Percentiles rank a stretch among this genome's conserved stretches.
phyloP scores from a whole-genome alignment of 495 filamentous ascomycete genomes.

The Tuber indicum region DNA sequence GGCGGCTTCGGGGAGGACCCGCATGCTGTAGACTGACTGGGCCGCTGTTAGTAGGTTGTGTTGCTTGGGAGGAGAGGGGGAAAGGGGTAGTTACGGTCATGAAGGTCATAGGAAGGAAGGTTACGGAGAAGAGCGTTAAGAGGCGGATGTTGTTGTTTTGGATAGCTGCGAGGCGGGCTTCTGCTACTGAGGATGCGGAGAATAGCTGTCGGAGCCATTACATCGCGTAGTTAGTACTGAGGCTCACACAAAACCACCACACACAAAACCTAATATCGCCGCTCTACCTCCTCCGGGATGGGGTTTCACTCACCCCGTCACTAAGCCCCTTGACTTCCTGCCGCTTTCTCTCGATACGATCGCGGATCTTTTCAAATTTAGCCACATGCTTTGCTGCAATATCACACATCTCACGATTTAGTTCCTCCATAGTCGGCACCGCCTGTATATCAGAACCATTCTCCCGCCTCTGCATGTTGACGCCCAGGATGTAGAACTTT shows the following conservation, averaged over 20 bases:
- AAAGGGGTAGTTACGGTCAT: constrained; percentile 18
- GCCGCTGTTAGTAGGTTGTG: not conserved
- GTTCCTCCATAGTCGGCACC: not conserved
- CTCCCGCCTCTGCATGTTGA: not conserved
- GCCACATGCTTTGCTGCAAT: not conserved
- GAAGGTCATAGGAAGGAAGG: constrained; percentile 15
- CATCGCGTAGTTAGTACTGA: not conserved
- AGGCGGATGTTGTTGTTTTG: constrained; percentile 15
- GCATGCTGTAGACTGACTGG: constrained; percentile 12
- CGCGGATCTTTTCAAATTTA: constrained; percentile 1
- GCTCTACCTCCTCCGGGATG: not conserved
- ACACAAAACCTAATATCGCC: too few relatives aligned
- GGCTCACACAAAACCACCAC: not conserved
- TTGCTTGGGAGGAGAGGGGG: not conserved
- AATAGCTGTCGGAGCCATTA: not conserved
- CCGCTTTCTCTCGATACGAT: constrained; percentile 4
- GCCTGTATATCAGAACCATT: not conserved
- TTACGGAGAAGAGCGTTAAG: constrained; percentile 9
- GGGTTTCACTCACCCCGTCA: not conserved
- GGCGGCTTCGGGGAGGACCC: not conserved
- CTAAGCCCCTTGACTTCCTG: constrained; percentile 4
- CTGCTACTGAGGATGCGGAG: constrained; percentile 4
- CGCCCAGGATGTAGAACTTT: not conserved
- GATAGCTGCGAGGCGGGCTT: constrained; percentile 7
- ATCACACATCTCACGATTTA: not conserved